Percentiles rank a stretch among this genome's conserved stretches.
Conservation (phyloP, 2,329 filamentous ascomycete genomes). For the Volutella citrinella region DNA sequence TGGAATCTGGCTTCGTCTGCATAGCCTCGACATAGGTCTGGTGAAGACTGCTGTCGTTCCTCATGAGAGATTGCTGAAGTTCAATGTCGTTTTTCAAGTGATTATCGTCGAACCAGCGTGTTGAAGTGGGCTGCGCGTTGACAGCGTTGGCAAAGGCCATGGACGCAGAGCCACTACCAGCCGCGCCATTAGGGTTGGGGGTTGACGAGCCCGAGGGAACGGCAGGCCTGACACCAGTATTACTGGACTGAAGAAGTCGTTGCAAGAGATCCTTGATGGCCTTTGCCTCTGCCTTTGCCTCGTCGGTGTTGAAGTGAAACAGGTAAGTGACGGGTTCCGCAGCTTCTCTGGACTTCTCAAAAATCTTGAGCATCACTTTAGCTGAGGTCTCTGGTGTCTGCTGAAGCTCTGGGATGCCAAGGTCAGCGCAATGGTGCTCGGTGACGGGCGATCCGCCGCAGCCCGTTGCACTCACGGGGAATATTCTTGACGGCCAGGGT, state of each 20-base stretch:
- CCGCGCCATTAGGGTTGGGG: slow-evolving; percentile 23
- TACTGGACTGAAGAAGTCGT: slow-evolving; percentile 68
- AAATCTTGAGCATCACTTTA: slow-evolving; percentile 93
- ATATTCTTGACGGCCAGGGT: slow-evolving; percentile 73
- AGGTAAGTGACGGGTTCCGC: slow-evolving; percentile 68
- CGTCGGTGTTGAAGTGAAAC: slow-evolving; percentile 82
- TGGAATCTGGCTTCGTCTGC: slow-evolving; percentile 77
- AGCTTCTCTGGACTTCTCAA: slow-evolving; percentile 63
- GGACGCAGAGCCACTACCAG: slow-evolving; percentile 56
- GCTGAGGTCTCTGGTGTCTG: slow-evolving; percentile 85
- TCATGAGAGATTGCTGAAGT: slow-evolving; percentile 84
- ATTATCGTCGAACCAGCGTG: slow-evolving; percentile 77
- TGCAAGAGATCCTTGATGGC: slow-evolving; percentile 80
- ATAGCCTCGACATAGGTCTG: slow-evolving; percentile 86
- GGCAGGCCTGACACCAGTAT: slow-evolving; percentile 50
- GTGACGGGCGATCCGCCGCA: no score
- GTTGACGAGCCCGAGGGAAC: slow-evolving; percentile 28
- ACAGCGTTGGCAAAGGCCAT: slow-evolving; percentile 77
- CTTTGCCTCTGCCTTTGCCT: slow-evolving; percentile 81
- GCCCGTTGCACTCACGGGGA: no score
- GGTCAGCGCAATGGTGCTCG: slow-evolving; percentile 10
- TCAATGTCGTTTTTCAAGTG: slow-evolving; percentile 74
- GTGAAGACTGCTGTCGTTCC: slow-evolving; percentile 70
- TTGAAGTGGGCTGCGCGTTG: slow-evolving; percentile 49
- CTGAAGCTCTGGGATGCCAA: slow-evolving; percentile 67